phyloP scores from a whole-genome alignment of 192 early-diverging fungal genomes.

The Thamnidium elegans region DNA sequence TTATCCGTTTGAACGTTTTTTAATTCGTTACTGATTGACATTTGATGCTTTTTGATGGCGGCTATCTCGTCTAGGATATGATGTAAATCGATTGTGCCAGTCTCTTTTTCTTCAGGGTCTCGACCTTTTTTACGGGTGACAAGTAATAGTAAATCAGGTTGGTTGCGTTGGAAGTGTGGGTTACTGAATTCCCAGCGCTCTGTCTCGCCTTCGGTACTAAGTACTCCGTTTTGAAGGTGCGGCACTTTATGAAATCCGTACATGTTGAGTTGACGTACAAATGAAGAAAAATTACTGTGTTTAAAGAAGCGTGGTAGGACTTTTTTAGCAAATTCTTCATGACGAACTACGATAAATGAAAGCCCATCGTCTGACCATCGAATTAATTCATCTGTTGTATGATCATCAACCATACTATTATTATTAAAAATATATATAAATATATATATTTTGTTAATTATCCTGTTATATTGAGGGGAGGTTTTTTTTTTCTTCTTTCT shows the following conservation, averaged over 20 bases:
- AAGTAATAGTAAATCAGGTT: conserved; percentile 84
- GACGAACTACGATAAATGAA: conserved; percentile 72
- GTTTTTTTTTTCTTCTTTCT: neutral
- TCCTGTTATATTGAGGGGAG: neutral
- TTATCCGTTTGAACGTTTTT: conserved; percentile 88
- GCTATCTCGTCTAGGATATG: conserved; percentile 75
- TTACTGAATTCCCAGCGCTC: conserved; percentile 93
- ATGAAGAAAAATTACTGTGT: conserved; percentile 87
- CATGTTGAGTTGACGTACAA: conserved; percentile 92
- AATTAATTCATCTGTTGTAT: conserved; percentile 79
- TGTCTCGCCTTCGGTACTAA: conserved; percentile 65
- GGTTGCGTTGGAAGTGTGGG: conserved; percentile 82
- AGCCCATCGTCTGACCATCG: conserved; percentile 86
- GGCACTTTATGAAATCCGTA: conserved; percentile 98
- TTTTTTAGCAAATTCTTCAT: conserved; percentile 32
- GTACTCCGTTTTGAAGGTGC: conserved; percentile 84
- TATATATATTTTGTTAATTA: no score
- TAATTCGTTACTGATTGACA: conserved; percentile 84
- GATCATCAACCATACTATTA: conserved; percentile 87
- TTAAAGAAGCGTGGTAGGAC: conserved; percentile 88
- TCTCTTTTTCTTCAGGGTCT: conserved; percentile 51
- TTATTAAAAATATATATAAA: neutral
- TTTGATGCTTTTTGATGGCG: conserved; percentile 88
- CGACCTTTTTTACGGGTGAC: conserved; percentile 80
- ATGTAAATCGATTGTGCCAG: conserved; percentile 47